Percentiles rank a stretch among this genome's conserved stretches.
Conservation (phyloP, 1,139 yeast species). For the Geotrichum carabidarum region DNA sequence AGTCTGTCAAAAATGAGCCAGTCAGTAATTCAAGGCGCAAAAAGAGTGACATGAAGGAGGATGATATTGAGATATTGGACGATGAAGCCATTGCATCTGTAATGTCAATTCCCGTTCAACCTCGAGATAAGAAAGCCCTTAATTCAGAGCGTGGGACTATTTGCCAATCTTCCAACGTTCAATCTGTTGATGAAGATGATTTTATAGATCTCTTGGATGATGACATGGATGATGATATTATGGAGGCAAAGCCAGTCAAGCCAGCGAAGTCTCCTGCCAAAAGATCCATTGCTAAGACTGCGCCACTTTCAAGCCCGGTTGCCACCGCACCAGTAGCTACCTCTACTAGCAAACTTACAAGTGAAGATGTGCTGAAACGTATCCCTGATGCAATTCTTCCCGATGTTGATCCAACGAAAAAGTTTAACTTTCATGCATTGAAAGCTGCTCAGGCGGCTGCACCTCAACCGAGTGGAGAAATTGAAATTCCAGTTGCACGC, state of each 20-base stretch:
- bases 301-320: not conserved
- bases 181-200: not conserved
- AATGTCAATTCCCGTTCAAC: too few relatives aligned
- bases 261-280: constrained; percentile 20
- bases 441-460: constrained; percentile 26
- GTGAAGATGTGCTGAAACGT: constrained; percentile 50
- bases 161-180: too few relatives aligned
- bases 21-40: too few relatives aligned
- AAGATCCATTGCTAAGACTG: constrained; percentile 4
- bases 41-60: too few relatives aligned
- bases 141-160: too few relatives aligned
- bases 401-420: constrained; percentile 48
- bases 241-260: constrained; percentile 20
- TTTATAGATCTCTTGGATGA: constrained; percentile 14
- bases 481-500: constrained; percentile 64
- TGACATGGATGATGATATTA: constrained; percentile 19
- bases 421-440: constrained; percentile 51
- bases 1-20: too few relatives aligned
- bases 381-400: constrained; percentile 72
- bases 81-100: too few relatives aligned
- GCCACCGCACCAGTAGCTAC: constrained; percentile 16
- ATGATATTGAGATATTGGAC: too few relatives aligned
- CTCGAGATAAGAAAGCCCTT: too few relatives aligned
- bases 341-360: constrained; percentile 33
- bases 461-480: constrained; percentile 29